Evolutionary conservation across 2,329 filamentous ascomycete genomes (phyloP).

Genomic region (Cladobotryum mycophilum): DNA sequence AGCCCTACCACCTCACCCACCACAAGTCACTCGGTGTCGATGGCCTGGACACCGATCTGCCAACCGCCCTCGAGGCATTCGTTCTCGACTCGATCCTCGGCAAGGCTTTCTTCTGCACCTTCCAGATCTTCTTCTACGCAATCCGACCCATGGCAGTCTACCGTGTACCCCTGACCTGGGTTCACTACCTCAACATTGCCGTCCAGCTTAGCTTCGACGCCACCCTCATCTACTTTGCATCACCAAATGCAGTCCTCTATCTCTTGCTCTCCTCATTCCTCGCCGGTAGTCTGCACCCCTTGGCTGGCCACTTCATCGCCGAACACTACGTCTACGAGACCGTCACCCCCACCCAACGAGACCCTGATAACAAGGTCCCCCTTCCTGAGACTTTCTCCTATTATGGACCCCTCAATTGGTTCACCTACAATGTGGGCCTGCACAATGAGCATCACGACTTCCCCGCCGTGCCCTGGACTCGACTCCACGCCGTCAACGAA

Average conservation of each 20-base stretch:
- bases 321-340: conserved; percentile 86
- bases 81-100: conserved; percentile 92
- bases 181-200: conserved; percentile 76
- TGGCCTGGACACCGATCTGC: conserved; percentile 91
- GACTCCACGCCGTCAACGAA: conserved; percentile 66
- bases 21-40: conserved; percentile 98
- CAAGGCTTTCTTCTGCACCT: conserved; percentile 98
- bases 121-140: conserved; percentile 98
- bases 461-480: conserved; percentile 91
- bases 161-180: conserved; percentile 75
- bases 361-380: conserved; percentile 55
- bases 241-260: conserved; percentile 66
- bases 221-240: conserved; percentile 54
- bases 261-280: conserved; percentile 86
- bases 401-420: conserved; percentile 84
- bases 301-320: conserved; percentile 96
- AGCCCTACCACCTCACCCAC: conserved; percentile 96
- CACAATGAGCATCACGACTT: conserved; percentile 99
- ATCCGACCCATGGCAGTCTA: conserved; percentile 93
- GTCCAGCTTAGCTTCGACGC: conserved; percentile 75
- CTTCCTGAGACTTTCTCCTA: conserved; percentile 95
- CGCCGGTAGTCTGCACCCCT: conserved; percentile 86
- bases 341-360: conserved; percentile 45
- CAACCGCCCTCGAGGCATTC: conserved; percentile 82
- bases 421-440: conserved; percentile 95